Base-by-base conservation (phyloP, 129 eudicot species). In the Tagetes erecta region DNA sequence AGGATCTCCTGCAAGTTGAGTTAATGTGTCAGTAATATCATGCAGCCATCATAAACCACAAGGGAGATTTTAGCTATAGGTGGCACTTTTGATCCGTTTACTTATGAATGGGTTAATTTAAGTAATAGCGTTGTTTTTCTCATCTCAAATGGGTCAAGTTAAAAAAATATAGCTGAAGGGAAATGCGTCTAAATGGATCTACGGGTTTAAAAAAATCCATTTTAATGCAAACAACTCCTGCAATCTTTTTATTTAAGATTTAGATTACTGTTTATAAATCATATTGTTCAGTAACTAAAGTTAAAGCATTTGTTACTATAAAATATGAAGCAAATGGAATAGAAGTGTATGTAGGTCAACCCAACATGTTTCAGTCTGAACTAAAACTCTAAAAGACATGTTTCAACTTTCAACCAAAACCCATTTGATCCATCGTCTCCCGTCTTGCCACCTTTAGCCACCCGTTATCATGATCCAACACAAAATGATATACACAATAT, bases 1-100 rank as follows among this genome's bases (percentile, higher is more conserved):
- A 91, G 90, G 51, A 76, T 81, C 69, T 88, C 97, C 96, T 91
- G 87, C 86, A 80, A 83, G 64, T 64, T 31, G 51, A 66, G 57
- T 70, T 71, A 52, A 76, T 70, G 30, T 36, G 60, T 76, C 47
- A 35, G 67, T 67, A 76, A 67, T 34, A 52, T 53, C 44, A 76
- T 67, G 80, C 64, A 38, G 52, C 64, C 64, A 64, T 64, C 33
- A 44, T 74, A 34, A 74, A 64, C 71, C 71, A 62, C 10, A 69
- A 50, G 51, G 2, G 37, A 0, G 4, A 63, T 37, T 35, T 63
- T 37, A 37, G 4, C 10, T 13, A 37, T 35, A 36, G 45, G 45
- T 51, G 67, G 56, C 7, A 20, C 27, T 20, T 20, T 20, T 20
- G 27, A 20, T 20, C 27, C 27, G 27, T 20, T 20, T 20, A 20